A percentile compares a stretch with the other conserved stretches of the same genome.
Evolutionary conservation across 768 basidiomycete genomes (phyloP).

Genomic region (Termitomyces sp.): DNA sequence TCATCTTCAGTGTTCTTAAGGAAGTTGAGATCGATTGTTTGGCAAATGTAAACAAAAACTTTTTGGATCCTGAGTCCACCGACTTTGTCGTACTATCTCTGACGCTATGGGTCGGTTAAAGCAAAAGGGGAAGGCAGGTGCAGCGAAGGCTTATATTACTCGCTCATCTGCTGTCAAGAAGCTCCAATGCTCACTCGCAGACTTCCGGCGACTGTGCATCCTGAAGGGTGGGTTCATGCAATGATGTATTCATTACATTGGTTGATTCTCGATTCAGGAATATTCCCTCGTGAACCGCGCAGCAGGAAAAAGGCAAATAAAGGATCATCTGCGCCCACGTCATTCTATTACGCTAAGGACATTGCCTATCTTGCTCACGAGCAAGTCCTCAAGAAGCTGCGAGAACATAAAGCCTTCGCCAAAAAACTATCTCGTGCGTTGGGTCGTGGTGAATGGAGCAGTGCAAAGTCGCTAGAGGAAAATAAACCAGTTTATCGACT

Average conservation of each 20-base stretch:
- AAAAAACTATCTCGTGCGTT: slow-evolving; percentile 93
- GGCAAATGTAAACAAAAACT: slow-evolving; percentile 27
- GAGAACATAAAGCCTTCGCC: slow-evolving; percentile 98
- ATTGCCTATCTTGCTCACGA: slow-evolving; percentile 97
- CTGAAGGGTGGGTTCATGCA: slow-evolving; percentile 69
- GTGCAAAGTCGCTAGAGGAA: slow-evolving; percentile 90
- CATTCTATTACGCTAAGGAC: slow-evolving; percentile 98
- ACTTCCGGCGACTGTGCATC: slow-evolving; percentile 95
- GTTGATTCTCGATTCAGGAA: slow-evolving; percentile 46
- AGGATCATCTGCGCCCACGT: slow-evolving; percentile 93
- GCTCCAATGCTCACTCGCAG: slow-evolving; percentile 92
- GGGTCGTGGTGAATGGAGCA: slow-evolving; percentile 91
- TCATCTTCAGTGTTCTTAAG: slow-evolving; percentile 22
- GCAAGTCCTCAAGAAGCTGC: slow-evolving; percentile 85
- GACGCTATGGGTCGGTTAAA: slow-evolving; percentile 65
- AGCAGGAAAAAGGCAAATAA: slow-evolving; percentile 94
- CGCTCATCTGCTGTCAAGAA: slow-evolving; percentile 90
- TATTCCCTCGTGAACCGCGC: slow-evolving; percentile 94
- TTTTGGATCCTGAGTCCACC: slow-evolving; percentile 15
- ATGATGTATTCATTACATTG: background rate
- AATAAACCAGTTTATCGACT: slow-evolving; percentile 87
- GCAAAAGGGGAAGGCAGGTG: slow-evolving; percentile 86
- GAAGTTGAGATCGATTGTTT: slow-evolving; percentile 21
- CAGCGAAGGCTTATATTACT: slow-evolving; percentile 88
- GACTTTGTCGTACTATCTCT: background rate